A percentile compares a stretch with the other conserved stretches of the same genome.
These are phyloP conservation scores for Multifurca ochricompacta DNA, from an alignment of 768 basidiomycete species.

Conservation along the genomic window DNA sequence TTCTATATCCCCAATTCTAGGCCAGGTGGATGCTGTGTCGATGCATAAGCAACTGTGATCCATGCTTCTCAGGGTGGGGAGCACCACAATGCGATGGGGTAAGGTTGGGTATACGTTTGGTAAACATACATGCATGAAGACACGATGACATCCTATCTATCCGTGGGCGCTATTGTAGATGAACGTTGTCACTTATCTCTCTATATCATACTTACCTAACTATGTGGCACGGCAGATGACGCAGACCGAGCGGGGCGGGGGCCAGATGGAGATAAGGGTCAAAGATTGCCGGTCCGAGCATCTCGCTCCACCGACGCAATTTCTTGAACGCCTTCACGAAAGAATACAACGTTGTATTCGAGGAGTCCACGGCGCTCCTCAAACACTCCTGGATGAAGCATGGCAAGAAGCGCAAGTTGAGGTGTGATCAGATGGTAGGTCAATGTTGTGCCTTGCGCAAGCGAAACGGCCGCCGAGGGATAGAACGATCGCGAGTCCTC, in stretches of 20 bases:
- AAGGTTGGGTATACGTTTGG: not conserved
- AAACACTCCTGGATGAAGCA: constrained; percentile 65
- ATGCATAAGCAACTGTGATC: not conserved
- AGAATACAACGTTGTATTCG: constrained; percentile 83
- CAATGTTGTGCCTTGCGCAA: constrained; percentile 65
- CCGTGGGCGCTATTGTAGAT: not conserved
- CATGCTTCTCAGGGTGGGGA: not conserved
- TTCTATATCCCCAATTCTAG: not conserved
- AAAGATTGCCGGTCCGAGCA: constrained; percentile 23
- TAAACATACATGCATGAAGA: constrained; percentile 1
- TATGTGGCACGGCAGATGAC: not conserved
- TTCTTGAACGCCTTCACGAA: constrained; percentile 75
- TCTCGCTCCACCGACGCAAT: constrained; percentile 73
- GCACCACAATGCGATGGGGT: not conserved
- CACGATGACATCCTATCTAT: not conserved
- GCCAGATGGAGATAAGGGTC: not conserved
- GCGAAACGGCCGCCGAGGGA: constrained; percentile 58
- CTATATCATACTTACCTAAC: not conserved
- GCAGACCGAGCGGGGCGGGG: not conserved
- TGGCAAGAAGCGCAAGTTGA: constrained; percentile 60
- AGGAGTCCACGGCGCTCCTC: constrained; percentile 67
- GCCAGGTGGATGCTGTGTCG: not conserved
- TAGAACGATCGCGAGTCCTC: constrained; percentile 44
- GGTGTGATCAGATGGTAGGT: constrained; percentile 78
- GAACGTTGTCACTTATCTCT: not conserved